Percentiles rank a stretch among this genome's conserved stretches.
These are phyloP conservation scores for Saccharomycopsis javanensis DNA, from an alignment of 805 yeast genomes.

Conservation along the genomic window DNA sequence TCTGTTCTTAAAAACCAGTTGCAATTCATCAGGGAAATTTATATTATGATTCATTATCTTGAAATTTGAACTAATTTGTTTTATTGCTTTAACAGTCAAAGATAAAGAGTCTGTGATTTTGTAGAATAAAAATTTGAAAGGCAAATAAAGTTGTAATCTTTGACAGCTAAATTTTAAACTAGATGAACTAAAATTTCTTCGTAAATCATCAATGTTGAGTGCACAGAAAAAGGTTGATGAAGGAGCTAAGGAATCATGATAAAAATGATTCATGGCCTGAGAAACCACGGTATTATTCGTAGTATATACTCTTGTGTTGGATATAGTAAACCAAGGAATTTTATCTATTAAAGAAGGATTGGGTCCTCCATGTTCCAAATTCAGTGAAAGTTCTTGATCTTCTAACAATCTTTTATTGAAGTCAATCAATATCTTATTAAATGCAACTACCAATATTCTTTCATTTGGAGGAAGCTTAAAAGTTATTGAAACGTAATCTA, in stretches of 20 bases:
- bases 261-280: background rate
- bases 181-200: background rate
- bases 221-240: background rate
- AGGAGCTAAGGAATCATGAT: background rate
- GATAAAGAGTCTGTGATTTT: constrained; percentile 42
- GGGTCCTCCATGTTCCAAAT: background rate
- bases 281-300: background rate
- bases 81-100: constrained; percentile 37
- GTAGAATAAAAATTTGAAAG: constrained; percentile 27
- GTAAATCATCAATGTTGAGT: background rate
- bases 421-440: background rate
- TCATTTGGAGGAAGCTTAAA: background rate
- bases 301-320: background rate
- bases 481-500: background rate
- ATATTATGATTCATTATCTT: constrained; percentile 25
- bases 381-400: background rate
- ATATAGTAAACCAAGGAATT: background rate
- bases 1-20: constrained; percentile 18
- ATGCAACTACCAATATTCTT: background rate
- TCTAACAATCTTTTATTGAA: background rate
- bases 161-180: constrained; percentile 1
- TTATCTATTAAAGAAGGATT: background rate
- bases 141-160: constrained; percentile 13
- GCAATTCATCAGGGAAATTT: background rate
- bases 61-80: constrained; percentile 37